Conservation (phyloP, 257 asterid genomes). For the Primulina huaijiensis region DNA sequence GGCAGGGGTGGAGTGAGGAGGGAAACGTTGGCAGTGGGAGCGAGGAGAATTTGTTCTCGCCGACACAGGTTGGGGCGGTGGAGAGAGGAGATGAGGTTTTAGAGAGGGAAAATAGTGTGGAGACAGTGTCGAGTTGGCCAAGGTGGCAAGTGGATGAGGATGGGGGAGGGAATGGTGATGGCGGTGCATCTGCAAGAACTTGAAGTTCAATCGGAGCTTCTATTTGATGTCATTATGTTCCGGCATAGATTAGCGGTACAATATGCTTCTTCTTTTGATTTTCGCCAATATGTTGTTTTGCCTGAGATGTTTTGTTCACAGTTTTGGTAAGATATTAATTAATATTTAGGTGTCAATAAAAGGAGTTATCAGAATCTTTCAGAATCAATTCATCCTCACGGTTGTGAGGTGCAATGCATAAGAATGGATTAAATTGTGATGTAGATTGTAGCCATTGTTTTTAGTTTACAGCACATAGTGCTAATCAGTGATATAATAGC, state of each 20-base stretch:
- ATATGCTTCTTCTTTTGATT: background rate
- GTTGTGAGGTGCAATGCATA: too few relatives aligned
- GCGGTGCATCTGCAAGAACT: slow-evolving; percentile 42
- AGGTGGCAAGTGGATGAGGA: slow-evolving; percentile 58
- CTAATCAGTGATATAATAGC: too few relatives aligned
- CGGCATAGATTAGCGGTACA: slow-evolving; percentile 35
- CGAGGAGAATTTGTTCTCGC: slow-evolving; percentile 56
- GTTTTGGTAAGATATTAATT: too few relatives aligned
- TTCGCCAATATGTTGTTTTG: background rate
- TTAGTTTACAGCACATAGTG: too few relatives aligned
- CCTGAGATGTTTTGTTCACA: too few relatives aligned
- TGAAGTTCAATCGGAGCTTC: slow-evolving; percentile 22
- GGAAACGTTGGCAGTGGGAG: slow-evolving; percentile 37
- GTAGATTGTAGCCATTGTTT: too few relatives aligned
- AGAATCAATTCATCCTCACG: too few relatives aligned
- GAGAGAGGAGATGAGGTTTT: slow-evolving; percentile 56
- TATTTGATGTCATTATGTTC: slow-evolving; percentile 19
- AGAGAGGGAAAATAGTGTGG: slow-evolving; percentile 63
- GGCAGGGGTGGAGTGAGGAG: slow-evolving; percentile 47
- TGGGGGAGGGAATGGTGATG: slow-evolving; percentile 43
- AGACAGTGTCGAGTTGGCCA: slow-evolving; percentile 73
- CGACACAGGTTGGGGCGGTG: slow-evolving; percentile 66
- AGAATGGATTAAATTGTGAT: too few relatives aligned
- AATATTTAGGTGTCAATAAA: too few relatives aligned
- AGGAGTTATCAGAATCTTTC: too few relatives aligned